Evolutionary conservation across 106 monocot genomes (phyloP).

Genomic region (Iris macrosiphon): DNA sequence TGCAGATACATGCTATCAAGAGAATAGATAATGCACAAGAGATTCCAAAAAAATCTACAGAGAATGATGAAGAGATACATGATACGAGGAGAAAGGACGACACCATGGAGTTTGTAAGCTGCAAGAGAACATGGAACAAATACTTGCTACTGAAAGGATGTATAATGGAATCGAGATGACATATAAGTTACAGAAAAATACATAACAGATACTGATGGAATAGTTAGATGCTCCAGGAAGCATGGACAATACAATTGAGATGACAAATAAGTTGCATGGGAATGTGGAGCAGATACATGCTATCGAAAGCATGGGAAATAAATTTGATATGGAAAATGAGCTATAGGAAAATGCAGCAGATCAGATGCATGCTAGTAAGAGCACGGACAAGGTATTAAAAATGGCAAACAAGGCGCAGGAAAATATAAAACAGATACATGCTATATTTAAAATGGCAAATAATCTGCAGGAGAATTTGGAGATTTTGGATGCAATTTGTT

Average conservation of each 20-base stretch:
- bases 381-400: neutral
- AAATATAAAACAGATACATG: conserved; percentile 21
- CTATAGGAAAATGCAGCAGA: conserved; percentile 22
- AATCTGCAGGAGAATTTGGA: conserved; percentile 24
- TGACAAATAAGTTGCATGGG: conserved; percentile 15
- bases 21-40: too few relatives aligned
- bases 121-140: too few relatives aligned
- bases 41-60: too few relatives aligned
- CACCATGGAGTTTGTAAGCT: too few relatives aligned
- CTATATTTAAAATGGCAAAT: neutral
- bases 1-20: conserved; percentile 34
- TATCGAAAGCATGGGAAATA: too few relatives aligned
- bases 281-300: conserved; percentile 26
- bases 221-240: too few relatives aligned
- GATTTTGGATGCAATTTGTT: too few relatives aligned
- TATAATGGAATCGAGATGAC: too few relatives aligned
- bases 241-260: conserved; percentile 2
- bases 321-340: neutral
- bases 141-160: too few relatives aligned
- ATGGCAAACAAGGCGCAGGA: conserved; percentile 16
- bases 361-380: conserved; percentile 15
- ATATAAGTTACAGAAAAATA: conserved; percentile 14
- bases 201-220: conserved; percentile 15
- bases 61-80: too few relatives aligned
- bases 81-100: too few relatives aligned